phyloP scores from a whole-genome alignment of 2,329 filamentous ascomycete species.

The Colletotrichum gloeosporioides region DNA sequence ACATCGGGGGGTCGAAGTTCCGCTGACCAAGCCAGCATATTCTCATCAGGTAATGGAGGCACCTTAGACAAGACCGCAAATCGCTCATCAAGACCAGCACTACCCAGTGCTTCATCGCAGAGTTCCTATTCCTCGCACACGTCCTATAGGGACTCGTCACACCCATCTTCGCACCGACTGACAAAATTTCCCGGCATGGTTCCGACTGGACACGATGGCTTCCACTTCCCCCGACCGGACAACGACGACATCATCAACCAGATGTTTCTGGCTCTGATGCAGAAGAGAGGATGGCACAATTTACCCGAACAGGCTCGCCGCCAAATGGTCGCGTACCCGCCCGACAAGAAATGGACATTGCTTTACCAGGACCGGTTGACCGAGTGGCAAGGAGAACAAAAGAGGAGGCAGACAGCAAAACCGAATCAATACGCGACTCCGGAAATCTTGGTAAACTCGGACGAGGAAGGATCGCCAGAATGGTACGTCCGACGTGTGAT shows the following conservation, averaged over 20 bases:
- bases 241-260: slow-evolving; percentile 87
- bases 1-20: slow-evolving; percentile 64
- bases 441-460: slow-evolving; percentile 77
- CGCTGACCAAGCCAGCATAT: slow-evolving; percentile 58
- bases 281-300: slow-evolving; percentile 97
- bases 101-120: slow-evolving; percentile 62
- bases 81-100: slow-evolving; percentile 57
- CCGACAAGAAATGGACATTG: slow-evolving; percentile 96
- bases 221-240: slow-evolving; percentile 73
- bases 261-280: slow-evolving; percentile 93
- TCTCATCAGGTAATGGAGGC: slow-evolving; percentile 63
- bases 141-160: slow-evolving; percentile 34
- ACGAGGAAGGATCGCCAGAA: slow-evolving; percentile 95
- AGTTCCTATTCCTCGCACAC: slow-evolving; percentile 55
- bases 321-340: slow-evolving; percentile 95
- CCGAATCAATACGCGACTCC: slow-evolving; percentile 69
- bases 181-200: slow-evolving; percentile 54
- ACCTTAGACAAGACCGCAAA: slow-evolving; percentile 43
- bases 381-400: slow-evolving; percentile 94
- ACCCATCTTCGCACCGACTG: slow-evolving; percentile 61
- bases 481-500: slow-evolving; percentile 98
- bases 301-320: slow-evolving; percentile 91
- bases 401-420: slow-evolving; percentile 77
- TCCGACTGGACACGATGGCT: slow-evolving; percentile 50
- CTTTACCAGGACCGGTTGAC: slow-evolving; percentile 94